These are phyloP conservation scores for Pueraria montana DNA, from an alignment of 306 rosid species.

Conservation along the genomic window DNA sequence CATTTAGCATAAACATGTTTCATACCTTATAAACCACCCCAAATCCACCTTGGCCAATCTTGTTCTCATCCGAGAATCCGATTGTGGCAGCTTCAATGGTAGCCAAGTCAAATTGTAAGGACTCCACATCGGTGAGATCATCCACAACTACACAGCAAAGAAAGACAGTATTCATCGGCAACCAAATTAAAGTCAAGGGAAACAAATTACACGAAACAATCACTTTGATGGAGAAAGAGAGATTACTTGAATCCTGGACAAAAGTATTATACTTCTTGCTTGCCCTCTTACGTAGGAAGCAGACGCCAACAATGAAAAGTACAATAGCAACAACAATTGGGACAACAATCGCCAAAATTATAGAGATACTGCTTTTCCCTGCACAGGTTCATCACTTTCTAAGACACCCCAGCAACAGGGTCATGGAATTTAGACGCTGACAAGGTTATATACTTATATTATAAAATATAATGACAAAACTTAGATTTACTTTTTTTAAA, in stretches of 20 bases:
- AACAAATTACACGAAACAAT: slow-evolving; percentile 2
- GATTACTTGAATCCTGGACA: slow-evolving; percentile 51
- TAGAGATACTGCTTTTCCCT: slow-evolving; percentile 45
- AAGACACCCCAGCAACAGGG: background rate
- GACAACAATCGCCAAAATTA: slow-evolving; percentile 48
- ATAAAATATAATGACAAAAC: no score
- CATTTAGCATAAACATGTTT: background rate
- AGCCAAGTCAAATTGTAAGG: slow-evolving; percentile 54
- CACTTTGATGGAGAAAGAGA: background rate
- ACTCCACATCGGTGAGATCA: slow-evolving; percentile 50
- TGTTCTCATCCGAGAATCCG: slow-evolving; percentile 54
- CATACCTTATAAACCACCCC: slow-evolving; percentile 67
- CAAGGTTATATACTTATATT: background rate
- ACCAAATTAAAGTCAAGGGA: slow-evolving; percentile 6
- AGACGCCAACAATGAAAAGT: slow-evolving; percentile 46
- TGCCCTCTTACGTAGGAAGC: slow-evolving; percentile 53
- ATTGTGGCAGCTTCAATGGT: slow-evolving; percentile 59
- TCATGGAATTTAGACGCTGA: background rate
- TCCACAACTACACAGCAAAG: slow-evolving; percentile 36
- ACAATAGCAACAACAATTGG: slow-evolving; percentile 50
- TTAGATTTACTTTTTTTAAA: no score
- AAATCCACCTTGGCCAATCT: slow-evolving; percentile 68
- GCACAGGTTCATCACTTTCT: slow-evolving; percentile 17
- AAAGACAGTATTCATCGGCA: slow-evolving; percentile 8
- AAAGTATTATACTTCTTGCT: slow-evolving; percentile 33